These are phyloP conservation scores for Podaxis mareebaensis DNA, from an alignment of 768 basidiomycete genomes.

Conservation along the genomic window DNA sequence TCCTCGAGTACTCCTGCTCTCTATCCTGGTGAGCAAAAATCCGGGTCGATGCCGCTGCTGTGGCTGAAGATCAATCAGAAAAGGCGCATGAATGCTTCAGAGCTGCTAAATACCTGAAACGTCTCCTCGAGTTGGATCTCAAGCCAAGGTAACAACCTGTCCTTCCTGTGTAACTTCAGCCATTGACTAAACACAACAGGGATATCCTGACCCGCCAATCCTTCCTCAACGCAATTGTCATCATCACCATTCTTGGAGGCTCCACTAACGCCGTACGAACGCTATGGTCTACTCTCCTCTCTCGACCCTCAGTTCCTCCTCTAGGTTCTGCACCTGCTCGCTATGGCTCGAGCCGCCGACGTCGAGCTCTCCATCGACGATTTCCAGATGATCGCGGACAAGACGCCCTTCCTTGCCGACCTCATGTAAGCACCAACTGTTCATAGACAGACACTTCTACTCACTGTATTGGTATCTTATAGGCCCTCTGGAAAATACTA, in stretches of 20 bases:
- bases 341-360: slow-evolving; percentile 83
- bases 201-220: slow-evolving; percentile 48
- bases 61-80: slow-evolving; percentile 38
- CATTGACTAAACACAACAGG: slow-evolving; percentile 21
- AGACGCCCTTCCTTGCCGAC: slow-evolving; percentile 83
- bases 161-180: neutral
- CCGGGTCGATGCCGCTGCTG: neutral
- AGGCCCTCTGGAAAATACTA: slow-evolving; percentile 85
- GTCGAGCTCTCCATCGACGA: slow-evolving; percentile 76
- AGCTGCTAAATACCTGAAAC: slow-evolving; percentile 76
- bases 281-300: neutral
- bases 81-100: slow-evolving; percentile 82
- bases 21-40: slow-evolving; percentile 52
- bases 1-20: slow-evolving; percentile 78
- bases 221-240: slow-evolving; percentile 82
- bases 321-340: slow-evolving; percentile 80
- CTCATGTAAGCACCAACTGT: slow-evolving; percentile 42
- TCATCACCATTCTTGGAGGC: slow-evolving; percentile 80
- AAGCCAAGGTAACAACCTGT: slow-evolving; percentile 61
- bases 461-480: neutral
- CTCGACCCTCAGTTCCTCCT: neutral
- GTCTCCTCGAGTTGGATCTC: slow-evolving; percentile 72
- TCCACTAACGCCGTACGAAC: slow-evolving; percentile 79
- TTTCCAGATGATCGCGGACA: slow-evolving; percentile 79
- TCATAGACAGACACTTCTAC: neutral